Base-by-base conservation (phyloP, 192 early-diverging fungal genomes). In the Umbelopsis vinacea region DNA sequence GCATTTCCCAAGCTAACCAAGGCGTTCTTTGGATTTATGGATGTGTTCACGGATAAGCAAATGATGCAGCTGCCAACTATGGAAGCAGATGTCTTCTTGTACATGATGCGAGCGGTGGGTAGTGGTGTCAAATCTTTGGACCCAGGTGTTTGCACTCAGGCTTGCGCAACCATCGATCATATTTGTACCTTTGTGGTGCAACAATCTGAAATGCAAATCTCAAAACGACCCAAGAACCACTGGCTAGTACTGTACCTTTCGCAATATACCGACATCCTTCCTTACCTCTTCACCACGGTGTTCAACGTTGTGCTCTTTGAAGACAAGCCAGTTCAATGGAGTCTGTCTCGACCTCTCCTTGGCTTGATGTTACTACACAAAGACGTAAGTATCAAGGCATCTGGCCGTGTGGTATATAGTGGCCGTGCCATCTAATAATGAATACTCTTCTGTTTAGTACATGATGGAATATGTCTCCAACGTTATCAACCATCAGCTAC, bases 261-360 rank as follows among this genome's bases (percentile, higher is more conserved):
- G 46, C 81, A 81, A 47, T 83, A 91, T 48, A 81, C 87, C 10
- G 87, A 92, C 22, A 78, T 94, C 10, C 72, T 92, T 40, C 82
- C 84, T 48, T 90, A 85, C 33, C 70, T 94, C 69, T 83, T 95
- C 66, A 66, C 79, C 26, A 81, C 87, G 0, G 74, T 94, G 54
- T 88, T 97, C 71, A 90, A 93, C 48, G 85, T 88, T 19, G 82
- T 95, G 19, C 73, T 94, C 26, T 92, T 96, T 73, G 95, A 96
- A 69, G 93, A 95, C 68, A 78, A 86, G 7, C 83, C 85, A 35
- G 94, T 93, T 71, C 88, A 93, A 73, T 96, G 94, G 94, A 88
- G 89, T 38, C 81, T 96, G 33, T 92, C 92, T 50, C 78, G 94
- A 21, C 94, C 95, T 12, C 82, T 97, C 55, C 84, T 95, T 73